Percentiles rank a stretch among this genome's conserved stretches.
These are phyloP conservation scores for Plectosphaerella cucumerina DNA, from an alignment of 2,329 filamentous ascomycete genomes.

Conservation along the genomic window DNA sequence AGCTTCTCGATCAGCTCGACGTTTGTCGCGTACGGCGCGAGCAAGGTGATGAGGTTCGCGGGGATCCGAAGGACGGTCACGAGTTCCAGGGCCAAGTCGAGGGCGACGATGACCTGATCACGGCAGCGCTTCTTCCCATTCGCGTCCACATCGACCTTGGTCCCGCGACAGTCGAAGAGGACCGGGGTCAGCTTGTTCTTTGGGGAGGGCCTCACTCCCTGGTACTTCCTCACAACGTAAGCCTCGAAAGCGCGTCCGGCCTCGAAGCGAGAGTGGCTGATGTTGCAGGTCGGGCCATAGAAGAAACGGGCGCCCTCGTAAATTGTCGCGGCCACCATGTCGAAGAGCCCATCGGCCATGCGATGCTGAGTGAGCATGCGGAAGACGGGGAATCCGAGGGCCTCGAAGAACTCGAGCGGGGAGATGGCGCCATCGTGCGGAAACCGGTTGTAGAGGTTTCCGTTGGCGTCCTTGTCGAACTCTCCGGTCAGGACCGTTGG, in stretches of 20 bases:
- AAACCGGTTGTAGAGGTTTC: constrained; percentile 8
- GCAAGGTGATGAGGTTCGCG: constrained; percentile 8
- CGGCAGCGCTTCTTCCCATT: constrained; percentile 7
- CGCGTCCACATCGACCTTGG: not conserved
- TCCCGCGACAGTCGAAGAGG: constrained; percentile 15
- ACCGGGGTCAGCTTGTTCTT: constrained; percentile 6
- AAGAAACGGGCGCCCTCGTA: constrained; percentile 9
- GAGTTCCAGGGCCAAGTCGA: constrained; percentile 12
- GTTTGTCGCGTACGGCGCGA: constrained; percentile 13
- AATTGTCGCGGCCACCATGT: constrained; percentile 8
- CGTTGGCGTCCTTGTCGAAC: not conserved
- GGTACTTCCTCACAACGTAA: no score
- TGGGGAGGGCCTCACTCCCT: not conserved
- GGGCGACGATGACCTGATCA: constrained; percentile 13
- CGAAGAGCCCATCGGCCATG: constrained; percentile 15
- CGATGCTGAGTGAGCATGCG: constrained; percentile 15
- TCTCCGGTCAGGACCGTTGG: no score
- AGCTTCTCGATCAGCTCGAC: constrained; percentile 5
- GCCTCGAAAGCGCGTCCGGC: no score
- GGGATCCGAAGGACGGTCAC: constrained; percentile 1
- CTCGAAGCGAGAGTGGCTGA: not conserved
- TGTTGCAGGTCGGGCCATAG: constrained; percentile 7
- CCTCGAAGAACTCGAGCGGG: constrained; percentile 8
- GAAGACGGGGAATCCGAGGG: constrained; percentile 10
- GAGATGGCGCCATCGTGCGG: constrained; percentile 8